Evolutionary conservation across 129 eudicot species (phyloP).

Genomic region (Sambucus nigra): DNA sequence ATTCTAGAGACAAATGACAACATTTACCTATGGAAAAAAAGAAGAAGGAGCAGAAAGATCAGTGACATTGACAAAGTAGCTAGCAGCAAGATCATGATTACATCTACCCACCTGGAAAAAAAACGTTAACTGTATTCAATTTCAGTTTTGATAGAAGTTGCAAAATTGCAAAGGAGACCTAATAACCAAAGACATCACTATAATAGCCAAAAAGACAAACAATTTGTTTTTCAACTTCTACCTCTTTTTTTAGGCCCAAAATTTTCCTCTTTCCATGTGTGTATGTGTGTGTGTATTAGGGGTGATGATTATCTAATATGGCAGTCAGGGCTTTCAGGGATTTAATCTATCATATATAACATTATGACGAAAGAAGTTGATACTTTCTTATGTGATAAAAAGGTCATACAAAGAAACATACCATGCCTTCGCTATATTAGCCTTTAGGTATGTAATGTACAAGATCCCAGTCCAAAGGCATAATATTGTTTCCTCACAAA

Average conservation of each 20-base stretch:
- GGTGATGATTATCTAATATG: neutral
- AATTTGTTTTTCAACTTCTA: neutral
- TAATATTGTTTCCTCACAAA: constrained; percentile 72
- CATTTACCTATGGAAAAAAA: constrained; percentile 74
- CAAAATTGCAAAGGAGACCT: neutral
- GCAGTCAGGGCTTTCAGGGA: neutral
- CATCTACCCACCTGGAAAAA: constrained; percentile 71
- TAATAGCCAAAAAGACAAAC: neutral
- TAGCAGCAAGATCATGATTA: constrained; percentile 54
- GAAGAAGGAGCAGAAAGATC: constrained; percentile 77
- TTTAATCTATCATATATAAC: neutral
- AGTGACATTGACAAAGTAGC: constrained; percentile 47
- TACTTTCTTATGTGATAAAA: neutral
- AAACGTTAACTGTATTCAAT: neutral
- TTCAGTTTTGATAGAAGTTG: constrained; percentile 11
- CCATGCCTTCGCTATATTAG: constrained; percentile 66
- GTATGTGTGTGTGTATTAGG: too few relatives aligned
- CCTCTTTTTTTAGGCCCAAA: neutral
- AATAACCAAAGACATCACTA: neutral
- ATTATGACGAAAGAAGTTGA: neutral
- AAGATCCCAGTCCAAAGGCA: constrained; percentile 82
- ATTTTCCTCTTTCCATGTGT: too few relatives aligned
- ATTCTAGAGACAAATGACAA: constrained; percentile 2
- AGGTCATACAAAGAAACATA: constrained; percentile 21
- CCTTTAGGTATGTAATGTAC: constrained; percentile 66